phyloP scores from a whole-genome alignment of 805 yeast species.

The Metschnikowia lachancei region DNA sequence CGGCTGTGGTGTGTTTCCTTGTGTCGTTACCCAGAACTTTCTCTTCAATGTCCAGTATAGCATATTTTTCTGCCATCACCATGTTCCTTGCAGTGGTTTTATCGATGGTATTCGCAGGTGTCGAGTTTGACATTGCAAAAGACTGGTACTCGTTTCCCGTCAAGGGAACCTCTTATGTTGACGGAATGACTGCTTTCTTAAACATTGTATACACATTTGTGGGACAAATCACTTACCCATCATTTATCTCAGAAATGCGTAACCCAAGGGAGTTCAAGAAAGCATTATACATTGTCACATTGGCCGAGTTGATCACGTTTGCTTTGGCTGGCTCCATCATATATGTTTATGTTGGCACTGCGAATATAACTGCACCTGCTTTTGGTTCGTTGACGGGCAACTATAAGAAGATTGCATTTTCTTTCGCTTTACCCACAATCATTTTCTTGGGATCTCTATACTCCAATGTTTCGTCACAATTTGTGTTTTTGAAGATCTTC shows the following conservation, averaged over 20 bases:
- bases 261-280: slow-evolving; percentile 56
- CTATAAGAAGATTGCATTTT: slow-evolving; percentile 53
- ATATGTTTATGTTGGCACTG: slow-evolving; percentile 56
- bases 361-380: slow-evolving; percentile 57
- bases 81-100: slow-evolving; percentile 56
- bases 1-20: slow-evolving; percentile 48
- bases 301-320: slow-evolving; percentile 48
- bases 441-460: slow-evolving; percentile 55
- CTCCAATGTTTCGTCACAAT: slow-evolving; percentile 53
- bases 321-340: slow-evolving; percentile 56
- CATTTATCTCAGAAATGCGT: slow-evolving; percentile 59
- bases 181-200: slow-evolving; percentile 53
- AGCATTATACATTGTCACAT: slow-evolving; percentile 51
- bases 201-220: slow-evolving; percentile 63
- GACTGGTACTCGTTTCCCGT: slow-evolving; percentile 33
- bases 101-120: slow-evolving; percentile 52
- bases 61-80: slow-evolving; percentile 52
- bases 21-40: slow-evolving; percentile 58
- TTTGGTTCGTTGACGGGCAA: slow-evolving; percentile 49
- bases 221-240: slow-evolving; percentile 63
- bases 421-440: slow-evolving; percentile 61
- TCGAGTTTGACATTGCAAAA: slow-evolving; percentile 43
- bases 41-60: slow-evolving; percentile 49
- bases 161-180: slow-evolving; percentile 51
- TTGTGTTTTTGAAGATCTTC: slow-evolving; percentile 48